Evolutionary conservation across 2,329 filamentous ascomycete genomes (phyloP).

Genomic region (Lasiodiplodia hormozganensis): DNA sequence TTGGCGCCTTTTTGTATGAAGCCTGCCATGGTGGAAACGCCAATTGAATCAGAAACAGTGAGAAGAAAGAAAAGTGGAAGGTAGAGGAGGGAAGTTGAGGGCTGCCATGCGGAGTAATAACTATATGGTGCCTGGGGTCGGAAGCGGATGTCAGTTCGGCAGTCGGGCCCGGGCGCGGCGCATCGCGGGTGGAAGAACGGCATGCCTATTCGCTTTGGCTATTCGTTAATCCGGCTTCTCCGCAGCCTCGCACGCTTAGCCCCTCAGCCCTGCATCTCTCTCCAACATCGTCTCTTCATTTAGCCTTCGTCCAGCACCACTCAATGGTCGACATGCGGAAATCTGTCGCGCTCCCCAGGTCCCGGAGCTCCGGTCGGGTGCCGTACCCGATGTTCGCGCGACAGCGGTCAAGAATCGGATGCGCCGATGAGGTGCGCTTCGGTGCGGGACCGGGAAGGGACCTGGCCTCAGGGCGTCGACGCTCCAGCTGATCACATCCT

Average conservation of each 20-base stretch:
- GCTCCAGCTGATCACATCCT: slow-evolving; percentile 20
- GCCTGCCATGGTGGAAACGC: slow-evolving; percentile 45
- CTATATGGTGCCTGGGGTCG: slow-evolving; percentile 24
- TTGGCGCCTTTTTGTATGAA: slow-evolving; percentile 69
- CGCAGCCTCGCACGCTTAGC: neutral
- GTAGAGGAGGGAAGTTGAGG: neutral
- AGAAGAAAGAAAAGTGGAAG: neutral
- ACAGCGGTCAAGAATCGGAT: neutral
- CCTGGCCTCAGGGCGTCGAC: neutral
- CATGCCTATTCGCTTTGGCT: slow-evolving; percentile 17
- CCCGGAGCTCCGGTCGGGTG: slow-evolving; percentile 18
- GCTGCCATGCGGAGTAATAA: slow-evolving; percentile 12
- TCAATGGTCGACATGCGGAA: neutral
- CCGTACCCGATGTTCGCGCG: slow-evolving; percentile 5
- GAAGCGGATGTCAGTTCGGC: slow-evolving; percentile 24
- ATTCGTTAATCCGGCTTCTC: slow-evolving; percentile 20
- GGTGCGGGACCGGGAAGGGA: neutral
- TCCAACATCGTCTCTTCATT: neutral
- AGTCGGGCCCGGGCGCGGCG: slow-evolving; percentile 18
- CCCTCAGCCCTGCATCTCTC: slow-evolving; percentile 4
- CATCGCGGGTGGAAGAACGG: slow-evolving; percentile 8
- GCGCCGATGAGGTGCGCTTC: neutral
- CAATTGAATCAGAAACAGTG: neutral
- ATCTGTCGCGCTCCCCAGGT: neutral
- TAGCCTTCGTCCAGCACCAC: neutral